A percentile compares a stretch with the other conserved stretches of the same genome.
These are phyloP conservation scores for Zalerion maritima DNA, from an alignment of 495 filamentous ascomycete genomes.

Conservation along the genomic window DNA sequence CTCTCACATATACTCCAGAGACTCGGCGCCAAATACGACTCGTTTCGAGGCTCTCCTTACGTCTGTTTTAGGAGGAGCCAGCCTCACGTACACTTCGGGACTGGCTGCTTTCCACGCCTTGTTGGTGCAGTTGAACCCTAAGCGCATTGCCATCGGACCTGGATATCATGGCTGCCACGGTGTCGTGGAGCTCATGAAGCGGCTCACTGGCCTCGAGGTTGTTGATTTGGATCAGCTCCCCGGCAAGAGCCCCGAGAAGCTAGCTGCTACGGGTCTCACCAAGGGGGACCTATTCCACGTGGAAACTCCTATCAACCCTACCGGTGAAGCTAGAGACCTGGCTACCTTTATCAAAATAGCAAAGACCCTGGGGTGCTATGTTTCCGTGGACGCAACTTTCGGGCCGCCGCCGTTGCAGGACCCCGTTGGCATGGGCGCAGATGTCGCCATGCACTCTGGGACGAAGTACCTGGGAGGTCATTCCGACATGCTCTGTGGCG, in stretches of 20 bases:
- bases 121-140: slow-evolving; percentile 62
- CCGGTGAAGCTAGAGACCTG: slow-evolving; percentile 65
- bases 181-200: slow-evolving; percentile 53
- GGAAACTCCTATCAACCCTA: slow-evolving; percentile 85
- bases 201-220: slow-evolving; percentile 53
- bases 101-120: slow-evolving; percentile 77
- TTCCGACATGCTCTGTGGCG: slow-evolving; percentile 77
- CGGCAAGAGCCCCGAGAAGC: no score
- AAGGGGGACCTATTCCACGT: slow-evolving; percentile 87
- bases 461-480: slow-evolving; percentile 96
- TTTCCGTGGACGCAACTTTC: slow-evolving; percentile 87
- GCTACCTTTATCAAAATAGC: slow-evolving; percentile 53
- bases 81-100: slow-evolving; percentile 68
- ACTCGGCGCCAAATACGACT: slow-evolving; percentile 55
- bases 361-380: slow-evolving; percentile 50
- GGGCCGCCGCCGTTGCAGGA: slow-evolving; percentile 82
- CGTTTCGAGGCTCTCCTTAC: slow-evolving; percentile 75
- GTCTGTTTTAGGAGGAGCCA: slow-evolving; percentile 50
- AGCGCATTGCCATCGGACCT: slow-evolving; percentile 58
- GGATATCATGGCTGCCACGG: slow-evolving; percentile 93
- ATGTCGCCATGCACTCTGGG: slow-evolving; percentile 78
- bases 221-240: slow-evolving; percentile 42
- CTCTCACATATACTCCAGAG: slow-evolving; percentile 65
- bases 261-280: no score
- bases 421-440: slow-evolving; percentile 65